Conservation (phyloP, 176 grass and related monocot genomes). For the Calamus simplicifolius region DNA sequence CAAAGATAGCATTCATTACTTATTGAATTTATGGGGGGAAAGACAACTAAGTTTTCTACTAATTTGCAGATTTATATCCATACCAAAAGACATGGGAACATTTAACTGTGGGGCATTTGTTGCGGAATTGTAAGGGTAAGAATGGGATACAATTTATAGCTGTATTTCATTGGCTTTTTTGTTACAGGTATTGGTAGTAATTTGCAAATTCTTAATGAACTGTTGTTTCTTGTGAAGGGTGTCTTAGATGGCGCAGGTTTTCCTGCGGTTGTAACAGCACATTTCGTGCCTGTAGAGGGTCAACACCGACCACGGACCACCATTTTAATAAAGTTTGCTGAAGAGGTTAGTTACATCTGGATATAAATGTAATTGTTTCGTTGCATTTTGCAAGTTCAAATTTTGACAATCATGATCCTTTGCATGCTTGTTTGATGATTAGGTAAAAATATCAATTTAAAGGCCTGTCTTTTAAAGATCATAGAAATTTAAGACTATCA, state of each 20-base stretch:
- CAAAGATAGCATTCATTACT: neutral
- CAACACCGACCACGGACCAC: constrained; percentile 89
- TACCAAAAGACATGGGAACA: constrained; percentile 97
- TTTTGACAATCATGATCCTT: neutral
- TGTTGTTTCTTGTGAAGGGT: constrained; percentile 33
- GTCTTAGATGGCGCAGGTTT: constrained; percentile 87
- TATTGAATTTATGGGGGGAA: no score
- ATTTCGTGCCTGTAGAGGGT: constrained; percentile 85
- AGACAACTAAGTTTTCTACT: neutral
- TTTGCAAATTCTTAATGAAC: neutral
- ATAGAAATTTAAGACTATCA: no score
- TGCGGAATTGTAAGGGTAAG: constrained; percentile 89
- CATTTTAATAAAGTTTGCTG: constrained; percentile 95
- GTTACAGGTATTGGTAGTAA: no score
- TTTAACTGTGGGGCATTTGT: constrained; percentile 98
- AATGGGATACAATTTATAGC: neutral
- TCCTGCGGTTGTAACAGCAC: constrained; percentile 77
- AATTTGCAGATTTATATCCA: constrained; percentile 71
- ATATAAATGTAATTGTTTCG: neutral
- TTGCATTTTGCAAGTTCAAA: neutral
- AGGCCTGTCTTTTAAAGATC: no score
- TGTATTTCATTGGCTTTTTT: no score
- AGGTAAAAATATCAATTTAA: no score
- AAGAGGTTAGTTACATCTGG: constrained; percentile 45
- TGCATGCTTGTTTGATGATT: no score